Percentiles rank a stretch among this genome's conserved stretches.
These are phyloP conservation scores for Ophiosphaerella narmari DNA, from an alignment of 2,329 filamentous ascomycete species.

Conservation along the genomic window DNA sequence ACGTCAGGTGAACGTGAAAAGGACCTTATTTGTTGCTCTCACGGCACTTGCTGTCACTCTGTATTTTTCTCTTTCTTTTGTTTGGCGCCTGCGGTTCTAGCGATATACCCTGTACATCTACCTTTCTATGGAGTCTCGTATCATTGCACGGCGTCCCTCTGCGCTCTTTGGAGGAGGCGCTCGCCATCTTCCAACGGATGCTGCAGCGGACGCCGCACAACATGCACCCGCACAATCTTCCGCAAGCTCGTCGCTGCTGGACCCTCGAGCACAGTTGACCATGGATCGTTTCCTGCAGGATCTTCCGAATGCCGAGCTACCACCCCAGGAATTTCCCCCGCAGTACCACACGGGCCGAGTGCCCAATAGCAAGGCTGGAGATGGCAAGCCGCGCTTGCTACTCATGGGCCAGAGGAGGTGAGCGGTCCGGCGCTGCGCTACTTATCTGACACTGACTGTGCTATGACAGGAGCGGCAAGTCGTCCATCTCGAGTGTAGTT, in stretches of 20 bases:
- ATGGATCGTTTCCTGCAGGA: constrained; percentile 51
- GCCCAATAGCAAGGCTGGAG: constrained; percentile 56
- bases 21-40: constrained; percentile 9
- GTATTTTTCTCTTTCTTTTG: constrained; percentile 9
- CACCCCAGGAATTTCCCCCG: constrained; percentile 43
- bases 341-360: constrained; percentile 51
- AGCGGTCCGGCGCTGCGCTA: background rate
- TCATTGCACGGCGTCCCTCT: constrained; percentile 24
- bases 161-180: constrained; percentile 12
- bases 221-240: constrained; percentile 9
- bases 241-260: constrained; percentile 38
- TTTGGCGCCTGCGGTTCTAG: constrained; percentile 17
- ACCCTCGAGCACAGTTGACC: constrained; percentile 48
- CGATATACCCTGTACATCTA: constrained; percentile 41
- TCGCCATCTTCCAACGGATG: constrained; percentile 15
- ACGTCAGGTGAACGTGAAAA: constrained; percentile 26
- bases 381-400: constrained; percentile 79
- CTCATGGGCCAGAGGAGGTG: constrained; percentile 96
- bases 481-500: constrained; percentile 97
- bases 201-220: constrained; percentile 11
- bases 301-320: constrained; percentile 47
- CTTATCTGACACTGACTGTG: constrained; percentile 17
- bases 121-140: constrained; percentile 37
- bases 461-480: constrained; percentile 82
- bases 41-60: background rate